A percentile compares a stretch with the other conserved stretches of the same genome.
These are phyloP conservation scores for Candida quercuum DNA, from an alignment of 805 yeast genomes.

Conservation along the genomic window DNA sequence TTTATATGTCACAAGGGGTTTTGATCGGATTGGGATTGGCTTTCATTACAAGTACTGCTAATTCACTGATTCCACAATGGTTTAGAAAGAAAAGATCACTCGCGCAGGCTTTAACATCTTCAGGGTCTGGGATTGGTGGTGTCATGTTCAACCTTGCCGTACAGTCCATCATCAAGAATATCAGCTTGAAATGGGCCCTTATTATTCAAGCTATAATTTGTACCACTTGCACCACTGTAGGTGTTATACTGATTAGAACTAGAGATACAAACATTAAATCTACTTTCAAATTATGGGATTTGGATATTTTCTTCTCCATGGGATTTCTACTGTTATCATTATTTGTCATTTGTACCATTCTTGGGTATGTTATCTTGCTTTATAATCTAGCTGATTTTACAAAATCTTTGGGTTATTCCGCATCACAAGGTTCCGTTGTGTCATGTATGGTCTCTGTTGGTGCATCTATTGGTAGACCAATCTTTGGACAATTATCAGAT, in stretches of 20 bases:
- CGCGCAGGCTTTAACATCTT: slow-evolving; percentile 31
- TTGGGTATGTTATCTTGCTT: slow-evolving; percentile 56
- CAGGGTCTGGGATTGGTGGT: slow-evolving; percentile 40
- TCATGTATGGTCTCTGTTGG: slow-evolving; percentile 57
- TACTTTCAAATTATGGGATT: slow-evolving; percentile 35
- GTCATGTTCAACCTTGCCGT: slow-evolving; percentile 29
- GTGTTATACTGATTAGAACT: slow-evolving; percentile 29
- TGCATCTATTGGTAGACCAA: slow-evolving; percentile 49
- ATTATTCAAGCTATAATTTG: slow-evolving; percentile 31
- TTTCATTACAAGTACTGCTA: slow-evolving; percentile 40
- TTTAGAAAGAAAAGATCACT: slow-evolving; percentile 53
- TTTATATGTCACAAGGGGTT: slow-evolving; percentile 62
- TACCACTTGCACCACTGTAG: slow-evolving; percentile 27
- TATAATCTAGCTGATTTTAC: slow-evolving; percentile 56
- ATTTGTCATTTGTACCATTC: slow-evolving; percentile 41
- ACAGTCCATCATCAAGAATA: slow-evolving; percentile 25
- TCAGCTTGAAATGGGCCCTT: slow-evolving; percentile 25
- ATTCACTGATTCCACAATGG: slow-evolving; percentile 65
- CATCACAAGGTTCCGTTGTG: slow-evolving; percentile 49
- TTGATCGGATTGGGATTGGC: slow-evolving; percentile 46
- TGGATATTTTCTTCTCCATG: slow-evolving; percentile 29
- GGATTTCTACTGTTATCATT: slow-evolving; percentile 39
- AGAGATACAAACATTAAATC: slow-evolving; percentile 32
- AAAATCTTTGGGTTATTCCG: slow-evolving; percentile 48
- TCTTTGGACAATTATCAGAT: slow-evolving; percentile 45